These are phyloP conservation scores for Bifiguratus adelaidae DNA, from an alignment of 192 early-diverging fungal species.

Conservation along the genomic window DNA sequence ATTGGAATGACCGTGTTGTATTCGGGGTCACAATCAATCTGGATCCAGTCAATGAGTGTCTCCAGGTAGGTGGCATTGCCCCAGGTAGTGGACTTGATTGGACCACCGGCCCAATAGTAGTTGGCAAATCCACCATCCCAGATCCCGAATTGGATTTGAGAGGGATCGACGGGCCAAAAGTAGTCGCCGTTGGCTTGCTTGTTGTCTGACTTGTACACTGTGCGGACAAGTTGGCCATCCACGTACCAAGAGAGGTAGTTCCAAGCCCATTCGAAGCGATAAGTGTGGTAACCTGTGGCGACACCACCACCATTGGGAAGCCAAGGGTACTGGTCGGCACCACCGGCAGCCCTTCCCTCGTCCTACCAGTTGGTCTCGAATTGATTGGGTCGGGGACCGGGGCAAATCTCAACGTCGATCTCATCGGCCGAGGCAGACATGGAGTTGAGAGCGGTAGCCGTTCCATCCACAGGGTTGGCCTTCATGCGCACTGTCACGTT, in stretches of 20 bases:
- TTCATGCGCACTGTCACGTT: conserved; percentile 18
- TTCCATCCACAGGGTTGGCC: conserved; percentile 10
- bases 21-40: conserved; percentile 1
- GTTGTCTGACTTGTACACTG: conserved; percentile 5
- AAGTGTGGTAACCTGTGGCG: conserved; percentile 20
- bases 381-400: conserved; percentile 18
- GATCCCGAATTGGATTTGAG: conserved; percentile 23
- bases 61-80: conserved; percentile 5
- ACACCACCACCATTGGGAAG: background rate
- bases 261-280: conserved; percentile 24
- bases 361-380: conserved; percentile 29
- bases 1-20: background rate
- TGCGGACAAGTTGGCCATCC: conserved; percentile 23
- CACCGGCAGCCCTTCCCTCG: conserved; percentile 2
- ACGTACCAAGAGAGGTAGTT: conserved; percentile 18
- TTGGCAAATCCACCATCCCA: conserved; percentile 27
- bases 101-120: conserved; percentile 19
- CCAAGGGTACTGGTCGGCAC: conserved; percentile 8
- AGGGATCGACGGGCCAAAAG: conserved; percentile 1
- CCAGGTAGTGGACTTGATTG: conserved; percentile 13
- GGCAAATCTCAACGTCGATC: conserved; percentile 35
- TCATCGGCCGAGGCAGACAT: conserved; percentile 28
- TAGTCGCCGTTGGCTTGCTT: background rate
- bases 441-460: conserved; percentile 12
- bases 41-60: background rate